Evolutionary conservation across 495 filamentous ascomycete genomes (phyloP), one percentile per base, ranked within the genome.

Genomic region (Talaromyces stipitatus): DNA sequence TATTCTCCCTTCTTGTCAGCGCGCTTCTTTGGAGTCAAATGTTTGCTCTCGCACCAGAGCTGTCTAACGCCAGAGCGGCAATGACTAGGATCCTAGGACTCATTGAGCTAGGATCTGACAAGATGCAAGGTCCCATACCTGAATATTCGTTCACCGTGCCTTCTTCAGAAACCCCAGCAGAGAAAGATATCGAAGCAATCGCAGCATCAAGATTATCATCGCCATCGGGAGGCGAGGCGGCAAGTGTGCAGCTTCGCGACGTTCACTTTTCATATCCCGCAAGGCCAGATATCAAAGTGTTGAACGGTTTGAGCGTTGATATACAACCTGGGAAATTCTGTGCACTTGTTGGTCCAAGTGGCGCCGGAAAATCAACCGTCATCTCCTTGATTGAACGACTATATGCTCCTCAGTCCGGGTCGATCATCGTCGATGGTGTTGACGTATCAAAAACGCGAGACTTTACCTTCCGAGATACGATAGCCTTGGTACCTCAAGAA

Each of bases 351-450:
- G 84, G 84, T 2, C 68, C 79, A 0, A 82, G 78, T 2, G 84
- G 84, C 0, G 77, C 79, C 0, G 84, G 84, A 3, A 87, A 87
- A 62, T 85, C 80, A 56, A 90, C 86, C 0, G 81, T 90, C 38
- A 81, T 87, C 0, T 80, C 75, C 0, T 65, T 90, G 23, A 61
- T 88, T 14, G 80, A 86, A 63, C 67, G 87, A 54, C 87, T 80
- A 77, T 90, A 90, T 61, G 73, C 80, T 46, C 54, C 55, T 4
- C 47, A 61, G 24, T 48, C 29, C 22, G 46, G 43, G 23, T 36
- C 38, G 11, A 36, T 36, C 28, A 9, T 48, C 16, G 36, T 36
- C 7, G 41, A 36, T 50, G 55, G 46, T 2, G 41, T n/a, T 20
- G 43, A 57, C 12, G 55, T 36, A 23, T 23, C 43, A 12, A 50